Percentiles rank a stretch among this genome's conserved stretches.
These are phyloP conservation scores for Monsonia emarginata DNA, from an alignment of 441 rosid species.

Conservation along the genomic window DNA sequence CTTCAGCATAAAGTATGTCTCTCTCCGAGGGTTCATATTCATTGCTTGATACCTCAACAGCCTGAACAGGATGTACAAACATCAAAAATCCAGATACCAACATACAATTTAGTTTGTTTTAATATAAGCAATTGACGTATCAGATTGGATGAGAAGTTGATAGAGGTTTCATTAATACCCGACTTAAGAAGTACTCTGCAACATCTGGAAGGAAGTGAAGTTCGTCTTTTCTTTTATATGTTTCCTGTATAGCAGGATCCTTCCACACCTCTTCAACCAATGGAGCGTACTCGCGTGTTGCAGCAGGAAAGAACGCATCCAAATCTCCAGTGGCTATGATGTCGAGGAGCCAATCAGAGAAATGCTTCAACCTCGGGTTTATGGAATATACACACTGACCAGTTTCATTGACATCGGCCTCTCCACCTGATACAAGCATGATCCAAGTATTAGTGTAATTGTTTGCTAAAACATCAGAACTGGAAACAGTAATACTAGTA, in stretches of 20 bases:
- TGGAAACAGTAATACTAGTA: no score
- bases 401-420: conserved; percentile 30
- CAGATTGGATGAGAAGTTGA: background rate
- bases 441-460: background rate
- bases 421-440: conserved; percentile 42
- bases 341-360: conserved; percentile 96
- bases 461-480: no score
- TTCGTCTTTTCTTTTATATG: conserved; percentile 73
- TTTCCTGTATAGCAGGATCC: conserved; percentile 90
- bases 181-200: conserved; percentile 81
- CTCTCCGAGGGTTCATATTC: conserved; percentile 91
- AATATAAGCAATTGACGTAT: background rate
- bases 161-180: conserved; percentile 35
- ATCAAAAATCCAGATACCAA: background rate
- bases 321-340: conserved; percentile 96
- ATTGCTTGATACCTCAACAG: conserved; percentile 91
- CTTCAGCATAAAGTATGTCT: conserved; percentile 94
- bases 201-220: conserved; percentile 97
- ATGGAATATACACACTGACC: conserved; percentile 56
- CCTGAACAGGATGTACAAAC: conserved; percentile 41
- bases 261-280: conserved; percentile 96
- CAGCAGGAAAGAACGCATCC: conserved; percentile 98
- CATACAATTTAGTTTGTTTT: background rate
- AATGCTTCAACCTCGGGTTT: conserved; percentile 88
- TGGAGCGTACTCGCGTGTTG: conserved; percentile 96